Conservation (phyloP, 2,329 filamentous ascomycete genomes). For the Colletotrichum sp. region DNA sequence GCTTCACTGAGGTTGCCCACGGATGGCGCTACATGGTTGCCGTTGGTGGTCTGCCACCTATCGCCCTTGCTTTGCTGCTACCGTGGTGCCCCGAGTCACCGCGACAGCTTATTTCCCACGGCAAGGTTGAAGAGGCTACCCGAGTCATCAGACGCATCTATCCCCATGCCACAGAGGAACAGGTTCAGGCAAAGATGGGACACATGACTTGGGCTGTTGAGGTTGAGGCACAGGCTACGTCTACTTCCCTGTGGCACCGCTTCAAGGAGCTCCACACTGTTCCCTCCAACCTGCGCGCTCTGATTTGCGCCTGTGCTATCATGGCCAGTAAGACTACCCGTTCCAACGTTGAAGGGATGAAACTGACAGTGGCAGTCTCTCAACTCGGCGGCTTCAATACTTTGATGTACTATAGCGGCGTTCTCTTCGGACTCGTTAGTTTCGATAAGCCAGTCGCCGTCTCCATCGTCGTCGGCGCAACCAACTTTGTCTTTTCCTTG, state of each 20-base stretch:
- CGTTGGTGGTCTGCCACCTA: constrained; percentile 50
- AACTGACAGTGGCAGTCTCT: constrained; percentile 29
- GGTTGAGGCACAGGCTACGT: constrained; percentile 39
- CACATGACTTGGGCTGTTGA: constrained; percentile 45
- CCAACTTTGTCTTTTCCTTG: constrained; percentile 55
- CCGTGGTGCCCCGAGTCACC: constrained; percentile 54
- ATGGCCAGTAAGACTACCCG: constrained; percentile 43
- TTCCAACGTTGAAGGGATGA: not conserved
- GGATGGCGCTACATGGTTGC: constrained; percentile 59
- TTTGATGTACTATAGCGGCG: constrained; percentile 27
- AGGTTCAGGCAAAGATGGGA: constrained; percentile 48
- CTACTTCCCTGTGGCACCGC: constrained; percentile 44
- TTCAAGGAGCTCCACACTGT: constrained; percentile 51
- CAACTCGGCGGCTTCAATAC: constrained; percentile 49
- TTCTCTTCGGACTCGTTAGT: constrained; percentile 50
- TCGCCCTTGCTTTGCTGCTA: constrained; percentile 47
- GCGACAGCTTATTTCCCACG: constrained; percentile 49
- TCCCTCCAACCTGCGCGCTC: constrained; percentile 47
- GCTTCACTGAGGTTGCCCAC: constrained; percentile 40
- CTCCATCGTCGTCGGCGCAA: constrained; percentile 46
- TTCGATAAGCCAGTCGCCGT: constrained; percentile 55
- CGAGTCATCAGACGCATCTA: constrained; percentile 44
- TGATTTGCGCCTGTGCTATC: constrained; percentile 50
- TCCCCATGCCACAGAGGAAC: constrained; percentile 43
- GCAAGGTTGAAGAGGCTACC: constrained; percentile 42